These are phyloP conservation scores for Erigeron philadelphicus DNA, from an alignment of 140 eudicot genomes.

Conservation along the genomic window DNA sequence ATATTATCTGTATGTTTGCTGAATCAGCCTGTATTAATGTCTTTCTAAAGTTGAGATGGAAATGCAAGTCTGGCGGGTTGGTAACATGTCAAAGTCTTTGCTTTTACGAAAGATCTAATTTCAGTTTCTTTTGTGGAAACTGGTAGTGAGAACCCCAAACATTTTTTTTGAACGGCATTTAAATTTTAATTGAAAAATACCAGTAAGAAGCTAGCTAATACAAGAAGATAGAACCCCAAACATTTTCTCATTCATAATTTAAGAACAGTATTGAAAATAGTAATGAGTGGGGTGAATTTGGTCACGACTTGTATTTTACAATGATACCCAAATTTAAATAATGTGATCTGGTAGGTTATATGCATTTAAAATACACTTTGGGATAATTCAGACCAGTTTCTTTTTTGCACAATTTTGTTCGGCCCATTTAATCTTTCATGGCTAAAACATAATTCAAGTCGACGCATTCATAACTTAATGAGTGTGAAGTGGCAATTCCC, in stretches of 20 bases:
- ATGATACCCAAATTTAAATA: not conserved
- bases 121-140: not conserved
- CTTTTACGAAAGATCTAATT: too few species aligned
- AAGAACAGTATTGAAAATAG: not conserved
- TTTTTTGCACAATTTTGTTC: not conserved
- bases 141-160: not conserved
- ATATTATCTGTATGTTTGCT: not conserved
- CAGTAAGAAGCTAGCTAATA: too few species aligned
- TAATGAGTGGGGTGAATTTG: too few species aligned
- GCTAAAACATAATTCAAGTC: not conserved
- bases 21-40: not conserved
- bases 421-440: not conserved
- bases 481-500: not conserved
- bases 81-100: not conserved
- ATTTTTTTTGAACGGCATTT: too few species aligned
- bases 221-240: not conserved
- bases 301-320: not conserved
- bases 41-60: not conserved
- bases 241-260: not conserved
- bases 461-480: not conserved
- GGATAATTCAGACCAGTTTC: not conserved
- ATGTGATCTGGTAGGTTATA: not conserved
- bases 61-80: not conserved
- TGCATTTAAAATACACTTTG: not conserved
- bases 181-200: too few species aligned